A percentile compares a stretch with the other conserved stretches of the same genome.
Evolutionary conservation across 148 eudicot genomes (phyloP).

Genomic region (Talinum fruticosum): DNA sequence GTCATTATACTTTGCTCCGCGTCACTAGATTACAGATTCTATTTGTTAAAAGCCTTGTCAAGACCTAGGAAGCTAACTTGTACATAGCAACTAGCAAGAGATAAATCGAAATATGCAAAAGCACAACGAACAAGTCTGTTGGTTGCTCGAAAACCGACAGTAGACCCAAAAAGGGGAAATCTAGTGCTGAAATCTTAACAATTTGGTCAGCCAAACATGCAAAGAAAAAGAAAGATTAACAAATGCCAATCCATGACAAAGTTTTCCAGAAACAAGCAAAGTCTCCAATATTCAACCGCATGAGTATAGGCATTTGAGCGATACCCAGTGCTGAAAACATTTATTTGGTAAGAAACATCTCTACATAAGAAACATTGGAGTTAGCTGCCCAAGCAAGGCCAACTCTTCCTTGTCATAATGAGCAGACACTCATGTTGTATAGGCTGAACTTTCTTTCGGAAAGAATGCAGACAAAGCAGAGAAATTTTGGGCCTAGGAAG

Average conservation of each 20-base stretch:
- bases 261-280: neutral
- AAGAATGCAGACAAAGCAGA: neutral
- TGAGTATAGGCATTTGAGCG: neutral
- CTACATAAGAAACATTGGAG: neutral
- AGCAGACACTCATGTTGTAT: neutral
- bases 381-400: neutral
- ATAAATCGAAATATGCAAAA: neutral
- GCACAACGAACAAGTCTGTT: neutral
- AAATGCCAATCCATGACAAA: neutral
- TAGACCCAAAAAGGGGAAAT: neutral
- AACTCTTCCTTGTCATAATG: neutral
- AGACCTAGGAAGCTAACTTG: neutral
- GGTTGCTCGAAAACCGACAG: neutral
- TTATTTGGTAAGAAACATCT: neutral
- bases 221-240: neutral
- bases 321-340: neutral
- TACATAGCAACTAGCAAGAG: neutral
- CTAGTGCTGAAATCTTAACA: neutral
- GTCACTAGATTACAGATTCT: no score
- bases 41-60: neutral
- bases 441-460: neutral
- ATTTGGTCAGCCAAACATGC: neutral
- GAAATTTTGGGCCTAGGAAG: neutral
- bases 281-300: neutral
- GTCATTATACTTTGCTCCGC: no score